Conservation (phyloP, 2,329 filamentous ascomycete genomes). For the Claviceps humidiphila region DNA sequence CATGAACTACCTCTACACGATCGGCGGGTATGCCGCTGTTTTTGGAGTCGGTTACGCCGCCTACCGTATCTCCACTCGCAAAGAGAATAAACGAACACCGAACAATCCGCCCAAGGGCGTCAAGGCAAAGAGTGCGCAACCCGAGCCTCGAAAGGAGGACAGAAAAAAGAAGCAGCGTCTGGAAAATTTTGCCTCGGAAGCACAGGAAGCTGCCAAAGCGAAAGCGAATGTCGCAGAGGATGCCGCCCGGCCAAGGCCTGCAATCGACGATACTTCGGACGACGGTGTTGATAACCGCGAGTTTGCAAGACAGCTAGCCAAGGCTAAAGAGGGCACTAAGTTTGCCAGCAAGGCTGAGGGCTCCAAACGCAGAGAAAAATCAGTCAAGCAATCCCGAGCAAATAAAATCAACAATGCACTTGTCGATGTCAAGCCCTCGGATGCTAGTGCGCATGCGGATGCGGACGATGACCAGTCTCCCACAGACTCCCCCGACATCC, state of each 20-base stretch:
- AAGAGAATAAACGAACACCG: slow-evolving; percentile 18
- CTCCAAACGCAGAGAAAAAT: slow-evolving; percentile 52
- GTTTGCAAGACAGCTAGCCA: slow-evolving; percentile 62
- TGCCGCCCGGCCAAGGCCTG: slow-evolving; percentile 6
- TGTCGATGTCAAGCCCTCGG: slow-evolving; percentile 34
- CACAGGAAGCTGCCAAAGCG: slow-evolving; percentile 24
- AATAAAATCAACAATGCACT: slow-evolving; percentile 34
- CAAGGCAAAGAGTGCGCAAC: slow-evolving; percentile 13
- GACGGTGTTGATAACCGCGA: slow-evolving; percentile 57
- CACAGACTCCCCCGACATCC: slow-evolving; percentile 48
- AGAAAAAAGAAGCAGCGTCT: slow-evolving; percentile 33
- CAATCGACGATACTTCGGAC: slow-evolving; percentile 31
- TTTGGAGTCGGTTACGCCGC: slow-evolving; percentile 22
- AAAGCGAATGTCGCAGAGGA: slow-evolving; percentile 17
- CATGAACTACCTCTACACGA: slow-evolving; percentile 23
- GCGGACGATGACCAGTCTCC: slow-evolving; percentile 72
- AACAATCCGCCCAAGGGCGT: slow-evolving; percentile 15
- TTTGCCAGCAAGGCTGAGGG: slow-evolving; percentile 39
- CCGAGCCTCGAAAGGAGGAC: slow-evolving; percentile 26
- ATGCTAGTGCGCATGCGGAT: slow-evolving; percentile 61
- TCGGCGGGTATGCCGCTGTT: slow-evolving; percentile 24
- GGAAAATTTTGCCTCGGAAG: slow-evolving; percentile 26
- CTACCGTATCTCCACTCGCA: slow-evolving; percentile 23
- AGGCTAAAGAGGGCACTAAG: slow-evolving; percentile 56
- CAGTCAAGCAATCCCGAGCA: slow-evolving; percentile 55